Evolutionary conservation across 495 filamentous ascomycete genomes (phyloP), one percentile per base, ranked within the genome.

Genomic region (Podospora didyma): DNA sequence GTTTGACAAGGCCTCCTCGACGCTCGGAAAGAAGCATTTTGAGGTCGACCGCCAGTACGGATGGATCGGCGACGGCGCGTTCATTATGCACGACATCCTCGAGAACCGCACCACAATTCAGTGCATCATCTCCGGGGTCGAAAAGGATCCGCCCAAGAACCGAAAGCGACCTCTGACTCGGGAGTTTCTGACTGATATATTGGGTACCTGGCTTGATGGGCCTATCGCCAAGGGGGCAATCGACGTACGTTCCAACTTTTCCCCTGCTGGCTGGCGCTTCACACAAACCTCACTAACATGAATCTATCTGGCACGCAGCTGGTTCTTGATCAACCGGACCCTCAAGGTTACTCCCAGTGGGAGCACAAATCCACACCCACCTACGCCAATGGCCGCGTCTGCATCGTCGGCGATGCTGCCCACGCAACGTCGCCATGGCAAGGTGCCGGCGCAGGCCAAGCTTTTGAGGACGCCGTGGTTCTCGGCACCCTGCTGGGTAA

Each of bases 391-490:
- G 64, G 60, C n/a, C 58, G 62, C 0, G 41, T 66, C 0, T 65
- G 67, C 11, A 45, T 77, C 16, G 66, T 73, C 31, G 75, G 74
- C 35, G 73, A 79, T 45, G 73, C 75, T 1, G 75, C 75, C 0
- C 75, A 79, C 55, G 70, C 74, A 5, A 71, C 69, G 44, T 58
- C 66, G 0, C 71, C 68, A 0, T 69, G 62, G 49, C 70, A 75
- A 26, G 74, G 65, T 49, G 31, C 50, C 5, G 50, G 50, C 1
- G 50, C 11, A 9, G 50, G 50, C 9, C 31, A 42, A 20, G 31
- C 50, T 9, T 42, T 52, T 21, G 50, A 52, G 17, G 50, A 42
- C 31, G 35, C 34, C 17, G 17, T 42, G 2, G 24, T 52, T 21
- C 50, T 52, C 4, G 49, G 49, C 5, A n/a, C 24, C 12, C 17